Evolutionary conservation across 352 stramenopile genomes (phyloP).

Genomic region (Globisporangium emineosum): DNA sequence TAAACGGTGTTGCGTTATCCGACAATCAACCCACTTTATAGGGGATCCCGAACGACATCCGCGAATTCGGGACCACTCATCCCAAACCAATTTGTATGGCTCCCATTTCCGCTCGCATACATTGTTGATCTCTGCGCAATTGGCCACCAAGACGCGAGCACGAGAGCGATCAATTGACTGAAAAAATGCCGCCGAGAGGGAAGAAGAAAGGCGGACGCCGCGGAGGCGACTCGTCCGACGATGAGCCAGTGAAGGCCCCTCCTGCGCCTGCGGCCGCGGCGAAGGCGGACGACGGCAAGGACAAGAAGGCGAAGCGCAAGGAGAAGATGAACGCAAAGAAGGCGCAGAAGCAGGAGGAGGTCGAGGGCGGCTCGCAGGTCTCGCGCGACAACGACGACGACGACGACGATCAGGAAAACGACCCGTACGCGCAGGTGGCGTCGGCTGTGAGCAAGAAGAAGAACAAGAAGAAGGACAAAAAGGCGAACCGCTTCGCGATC

Average conservation of each 20-base stretch:
- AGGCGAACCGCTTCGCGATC: conserved; percentile 31
- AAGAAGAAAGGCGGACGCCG: conserved; percentile 81
- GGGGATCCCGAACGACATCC: not conserved
- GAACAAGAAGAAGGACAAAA: conserved; percentile 66
- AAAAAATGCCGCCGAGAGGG: conserved; percentile 47
- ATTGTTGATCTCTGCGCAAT: conserved; percentile 1
- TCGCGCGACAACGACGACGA: conserved; percentile 28
- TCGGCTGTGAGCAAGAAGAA: conserved; percentile 64
- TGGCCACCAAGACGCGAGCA: not conserved
- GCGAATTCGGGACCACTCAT: not conserved
- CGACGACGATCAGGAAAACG: conserved; percentile 33
- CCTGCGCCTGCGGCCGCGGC: conserved; percentile 18
- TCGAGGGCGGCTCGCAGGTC: conserved; percentile 34
- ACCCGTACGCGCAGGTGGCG: conserved; percentile 60
- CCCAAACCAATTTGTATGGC: conserved; percentile 8
- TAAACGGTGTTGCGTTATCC: not conserved
- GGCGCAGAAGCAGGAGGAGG: conserved; percentile 40
- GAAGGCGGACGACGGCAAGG: conserved; percentile 24
- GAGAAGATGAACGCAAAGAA: conserved; percentile 73
- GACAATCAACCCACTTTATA: not conserved
- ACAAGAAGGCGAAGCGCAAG: conserved; percentile 82
- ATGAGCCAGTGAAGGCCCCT: conserved; percentile 30
- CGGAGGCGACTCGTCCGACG: conserved; percentile 73
- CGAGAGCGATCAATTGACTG: not conserved
- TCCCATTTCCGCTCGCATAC: conserved; percentile 6